Evolutionary conservation across 306 rosid genomes (phyloP).

Genomic region (Heteromeles arbutifolia): DNA sequence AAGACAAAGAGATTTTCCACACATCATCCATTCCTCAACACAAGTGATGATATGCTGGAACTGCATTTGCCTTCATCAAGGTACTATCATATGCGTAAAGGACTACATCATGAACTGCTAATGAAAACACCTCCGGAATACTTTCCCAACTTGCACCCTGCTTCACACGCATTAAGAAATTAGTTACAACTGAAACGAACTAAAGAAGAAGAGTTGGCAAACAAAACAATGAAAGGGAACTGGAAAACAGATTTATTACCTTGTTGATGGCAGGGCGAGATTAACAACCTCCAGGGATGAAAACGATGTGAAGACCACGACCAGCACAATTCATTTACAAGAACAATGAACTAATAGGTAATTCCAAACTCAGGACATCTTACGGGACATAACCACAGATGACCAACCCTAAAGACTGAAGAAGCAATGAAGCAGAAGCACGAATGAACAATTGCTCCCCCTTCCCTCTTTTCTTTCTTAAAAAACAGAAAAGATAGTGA

Average conservation of each 20-base stretch:
- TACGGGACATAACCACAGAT: conserved; percentile 20
- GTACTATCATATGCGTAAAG: background rate
- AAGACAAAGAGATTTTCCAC: background rate
- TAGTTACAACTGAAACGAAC: background rate
- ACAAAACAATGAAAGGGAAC: background rate
- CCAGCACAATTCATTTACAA: conserved; percentile 10
- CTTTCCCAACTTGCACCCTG: conserved; percentile 37
- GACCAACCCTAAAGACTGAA: conserved; percentile 21
- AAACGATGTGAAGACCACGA: conserved; percentile 11
- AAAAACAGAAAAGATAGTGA: conserved; percentile 58
- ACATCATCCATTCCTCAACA: background rate
- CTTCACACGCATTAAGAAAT: conserved; percentile 3
- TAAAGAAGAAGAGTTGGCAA: background rate
- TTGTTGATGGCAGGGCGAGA: conserved; percentile 30
- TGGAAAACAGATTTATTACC: conserved; percentile 27
- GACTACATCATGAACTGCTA: background rate
- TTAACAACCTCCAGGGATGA: conserved; percentile 35
- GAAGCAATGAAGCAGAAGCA: conserved; percentile 24
- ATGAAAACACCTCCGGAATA: background rate
- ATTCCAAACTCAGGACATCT: background rate
- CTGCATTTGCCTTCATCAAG: background rate
- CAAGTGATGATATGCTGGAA: background rate
- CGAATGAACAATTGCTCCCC: conserved; percentile 20
- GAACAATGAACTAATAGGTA: background rate
- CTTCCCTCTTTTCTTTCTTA: conserved; percentile 57